Conservation (phyloP, 345 rosid species). For the Mangifera indica region DNA sequence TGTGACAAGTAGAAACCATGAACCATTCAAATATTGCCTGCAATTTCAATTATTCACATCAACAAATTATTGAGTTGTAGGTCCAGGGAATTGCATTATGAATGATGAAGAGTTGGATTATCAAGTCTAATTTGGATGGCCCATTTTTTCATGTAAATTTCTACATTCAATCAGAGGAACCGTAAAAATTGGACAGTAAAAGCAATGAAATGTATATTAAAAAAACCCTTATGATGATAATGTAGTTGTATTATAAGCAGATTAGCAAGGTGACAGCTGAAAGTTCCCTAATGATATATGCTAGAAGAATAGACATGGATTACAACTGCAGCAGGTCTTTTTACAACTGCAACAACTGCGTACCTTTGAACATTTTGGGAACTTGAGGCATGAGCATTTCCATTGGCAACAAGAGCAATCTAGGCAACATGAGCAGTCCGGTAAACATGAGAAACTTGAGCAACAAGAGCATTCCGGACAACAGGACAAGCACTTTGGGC, state of each 20-base stretch:
- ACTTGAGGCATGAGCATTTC: constrained; percentile 45
- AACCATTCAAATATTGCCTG: constrained; percentile 4
- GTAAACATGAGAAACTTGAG: constrained; percentile 39
- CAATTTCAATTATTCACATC: constrained; percentile 22
- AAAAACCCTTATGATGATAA: neutral
- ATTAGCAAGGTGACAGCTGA: constrained; percentile 13
- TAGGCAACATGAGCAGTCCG: constrained; percentile 40
- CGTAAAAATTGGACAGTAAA: neutral
- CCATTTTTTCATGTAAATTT: neutral
- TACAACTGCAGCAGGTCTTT: constrained; percentile 42
- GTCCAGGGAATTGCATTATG: constrained; percentile 19
- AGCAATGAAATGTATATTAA: too few species aligned
- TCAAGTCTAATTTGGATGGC: neutral
- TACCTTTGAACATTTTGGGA: constrained; percentile 44
- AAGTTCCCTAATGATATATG: constrained; percentile 15
- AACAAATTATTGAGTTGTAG: constrained; percentile 22
- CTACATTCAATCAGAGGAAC: too few species aligned
- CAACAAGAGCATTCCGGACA: constrained; percentile 18
- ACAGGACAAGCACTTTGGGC: too few species aligned
- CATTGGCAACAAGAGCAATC: constrained; percentile 43
- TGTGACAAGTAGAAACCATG: neutral
- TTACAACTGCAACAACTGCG: constrained; percentile 44
- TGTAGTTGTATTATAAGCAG: neutral
- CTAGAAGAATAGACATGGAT: constrained; percentile 52
- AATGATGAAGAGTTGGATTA: neutral